phyloP scores from a whole-genome alignment of 2,329 filamentous ascomycete genomes.

The Cercospora sojina region DNA sequence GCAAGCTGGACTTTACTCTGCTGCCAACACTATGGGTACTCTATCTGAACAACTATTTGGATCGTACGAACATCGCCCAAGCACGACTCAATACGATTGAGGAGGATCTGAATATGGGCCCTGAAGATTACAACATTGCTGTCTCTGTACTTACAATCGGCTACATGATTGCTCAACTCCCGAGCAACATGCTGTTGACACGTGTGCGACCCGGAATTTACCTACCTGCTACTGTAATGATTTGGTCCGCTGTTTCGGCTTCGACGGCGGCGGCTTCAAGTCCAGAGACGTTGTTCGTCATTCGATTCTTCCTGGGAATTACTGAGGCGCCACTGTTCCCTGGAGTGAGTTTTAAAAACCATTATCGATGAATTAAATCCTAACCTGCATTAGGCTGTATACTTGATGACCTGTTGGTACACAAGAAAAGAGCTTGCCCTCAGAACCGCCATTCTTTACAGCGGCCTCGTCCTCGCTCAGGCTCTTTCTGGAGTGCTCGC shows the following conservation, averaged over 20 bases:
- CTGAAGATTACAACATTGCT: conserved; percentile 10
- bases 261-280: conserved; percentile 39
- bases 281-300: conserved; percentile 38
- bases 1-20: conserved; percentile 1
- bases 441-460: conserved; percentile 40
- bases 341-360: conserved; percentile 30
- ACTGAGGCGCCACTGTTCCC: conserved; percentile 38
- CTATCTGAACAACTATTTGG: conserved; percentile 1
- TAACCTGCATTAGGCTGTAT: conserved; percentile 30
- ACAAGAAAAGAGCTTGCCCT: conserved; percentile 40
- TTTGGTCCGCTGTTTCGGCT: conserved; percentile 37
- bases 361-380: neutral
- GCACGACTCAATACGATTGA: neutral
- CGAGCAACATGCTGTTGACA: conserved; percentile 49
- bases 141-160: conserved; percentile 9
- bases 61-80: conserved; percentile 13
- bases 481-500: conserved; percentile 23
- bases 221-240: conserved; percentile 37
- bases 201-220: conserved; percentile 43
- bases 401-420: conserved; percentile 46
- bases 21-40: conserved; percentile 8
- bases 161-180: conserved; percentile 32
- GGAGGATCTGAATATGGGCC: conserved; percentile 2
- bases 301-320: conserved; percentile 40
- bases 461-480: conserved; percentile 34